Percentiles rank a stretch among this genome's conserved stretches.
These are phyloP conservation scores for Tricholoma hemisulphureum DNA, from an alignment of 768 basidiomycete genomes.

Conservation along the genomic window DNA sequence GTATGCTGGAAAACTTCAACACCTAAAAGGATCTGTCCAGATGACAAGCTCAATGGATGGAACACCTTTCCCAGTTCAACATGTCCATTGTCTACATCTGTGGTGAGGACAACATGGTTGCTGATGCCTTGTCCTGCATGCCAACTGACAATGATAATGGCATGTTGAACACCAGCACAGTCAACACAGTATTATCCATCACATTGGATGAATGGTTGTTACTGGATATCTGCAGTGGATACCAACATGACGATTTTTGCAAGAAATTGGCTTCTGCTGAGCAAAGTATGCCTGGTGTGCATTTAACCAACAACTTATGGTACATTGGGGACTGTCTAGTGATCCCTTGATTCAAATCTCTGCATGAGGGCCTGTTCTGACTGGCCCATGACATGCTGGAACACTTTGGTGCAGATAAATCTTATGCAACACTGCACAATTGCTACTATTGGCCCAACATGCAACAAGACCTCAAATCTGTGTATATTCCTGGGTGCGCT, in stretches of 20 bases:
- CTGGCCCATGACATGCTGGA: not conserved
- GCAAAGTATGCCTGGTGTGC: not conserved
- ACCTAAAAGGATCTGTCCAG: not conserved
- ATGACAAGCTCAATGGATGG: too few species aligned
- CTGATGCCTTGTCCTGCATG: not conserved
- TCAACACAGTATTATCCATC: not conserved
- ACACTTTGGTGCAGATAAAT: not conserved
- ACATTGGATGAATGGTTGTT: not conserved
- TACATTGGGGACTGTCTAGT: not conserved
- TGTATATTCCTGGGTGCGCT: not conserved
- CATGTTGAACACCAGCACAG: not conserved
- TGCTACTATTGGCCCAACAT: too few species aligned
- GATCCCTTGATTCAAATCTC: too few species aligned
- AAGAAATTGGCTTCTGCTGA: not conserved
- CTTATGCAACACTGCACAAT: not conserved
- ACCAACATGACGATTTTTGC: not conserved
- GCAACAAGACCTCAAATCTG: too few species aligned
- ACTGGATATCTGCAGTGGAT: not conserved
- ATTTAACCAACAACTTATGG: not conserved
- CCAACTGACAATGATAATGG: not conserved
- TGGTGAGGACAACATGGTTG: not conserved
- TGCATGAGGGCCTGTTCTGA: too few species aligned
- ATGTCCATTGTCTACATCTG: not conserved
- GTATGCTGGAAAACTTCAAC: not conserved
- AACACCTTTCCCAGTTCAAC: not conserved